A percentile compares a stretch with the other conserved stretches of the same genome.
phyloP scores from a whole-genome alignment of 2,329 filamentous ascomycete genomes.

The Ceratocystis ficicola region DNA sequence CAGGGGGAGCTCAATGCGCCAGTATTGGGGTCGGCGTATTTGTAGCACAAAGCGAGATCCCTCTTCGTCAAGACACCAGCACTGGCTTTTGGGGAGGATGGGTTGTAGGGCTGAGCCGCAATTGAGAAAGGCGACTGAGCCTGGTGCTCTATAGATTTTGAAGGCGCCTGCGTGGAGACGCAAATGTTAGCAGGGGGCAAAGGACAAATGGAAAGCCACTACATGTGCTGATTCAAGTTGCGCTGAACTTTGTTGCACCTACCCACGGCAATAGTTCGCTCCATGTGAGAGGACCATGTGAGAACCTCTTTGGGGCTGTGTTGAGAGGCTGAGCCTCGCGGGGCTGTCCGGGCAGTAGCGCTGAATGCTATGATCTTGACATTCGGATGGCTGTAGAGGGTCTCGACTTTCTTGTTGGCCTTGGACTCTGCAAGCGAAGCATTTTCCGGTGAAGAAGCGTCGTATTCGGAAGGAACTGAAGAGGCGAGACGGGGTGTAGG shows the following conservation, averaged over 20 bases:
- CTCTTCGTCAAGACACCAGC: constrained; percentile 80
- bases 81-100: constrained; percentile 80
- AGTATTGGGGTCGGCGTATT: constrained; percentile 72
- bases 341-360: constrained; percentile 29
- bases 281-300: constrained; percentile 61
- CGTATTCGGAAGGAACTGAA: constrained; percentile 13
- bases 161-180: constrained; percentile 46
- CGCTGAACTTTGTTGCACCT: constrained; percentile 27
- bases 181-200: background rate
- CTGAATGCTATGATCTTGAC: constrained; percentile 54
- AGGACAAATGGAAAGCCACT: background rate
- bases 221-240: background rate
- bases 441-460: constrained; percentile 15
- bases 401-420: constrained; percentile 40
- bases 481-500: constrained; percentile 16
- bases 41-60: constrained; percentile 75
- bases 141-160: constrained; percentile 73
- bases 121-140: constrained; percentile 76
- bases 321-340: constrained; percentile 28
- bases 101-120: constrained; percentile 74
- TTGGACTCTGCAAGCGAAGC: constrained; percentile 16
- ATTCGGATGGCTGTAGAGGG: constrained; percentile 60
- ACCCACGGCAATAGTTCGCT: constrained; percentile 72
- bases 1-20: constrained; percentile 71
- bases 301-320: constrained; percentile 46